These are phyloP conservation scores for Lumnitzera littorea DNA, from an alignment of 345 rosid genomes.

Conservation along the genomic window DNA sequence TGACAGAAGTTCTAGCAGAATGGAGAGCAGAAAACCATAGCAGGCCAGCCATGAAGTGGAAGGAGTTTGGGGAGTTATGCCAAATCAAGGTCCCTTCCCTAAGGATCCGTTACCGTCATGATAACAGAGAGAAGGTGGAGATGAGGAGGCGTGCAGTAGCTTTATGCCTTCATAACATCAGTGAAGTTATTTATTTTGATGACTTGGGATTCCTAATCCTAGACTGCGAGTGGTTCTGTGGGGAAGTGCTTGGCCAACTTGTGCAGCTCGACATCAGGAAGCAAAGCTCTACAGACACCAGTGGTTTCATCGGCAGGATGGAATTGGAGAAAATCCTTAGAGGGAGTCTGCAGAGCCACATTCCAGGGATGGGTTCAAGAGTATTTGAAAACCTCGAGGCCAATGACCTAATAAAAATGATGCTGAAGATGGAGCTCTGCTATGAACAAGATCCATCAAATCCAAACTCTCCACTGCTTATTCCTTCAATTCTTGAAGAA, in stretches of 20 bases:
- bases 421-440: slow-evolving; percentile 85
- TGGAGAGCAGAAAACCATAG: slow-evolving; percentile 76
- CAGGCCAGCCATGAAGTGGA: slow-evolving; percentile 89
- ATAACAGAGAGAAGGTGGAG: slow-evolving; percentile 58
- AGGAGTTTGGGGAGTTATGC: slow-evolving; percentile 74
- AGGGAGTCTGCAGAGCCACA: slow-evolving; percentile 69
- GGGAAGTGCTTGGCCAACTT: slow-evolving; percentile 78
- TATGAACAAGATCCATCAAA: slow-evolving; percentile 70
- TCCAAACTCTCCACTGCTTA: slow-evolving; percentile 58
- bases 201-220: slow-evolving; percentile 63
- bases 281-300: slow-evolving; percentile 45
- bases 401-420: slow-evolving; percentile 60
- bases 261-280: slow-evolving; percentile 55
- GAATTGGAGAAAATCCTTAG: slow-evolving; percentile 72
- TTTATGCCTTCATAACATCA: slow-evolving; percentile 83
- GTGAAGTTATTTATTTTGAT: slow-evolving; percentile 80
- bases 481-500: slow-evolving; percentile 93
- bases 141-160: slow-evolving; percentile 67
- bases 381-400: slow-evolving; percentile 72
- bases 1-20: slow-evolving; percentile 61
- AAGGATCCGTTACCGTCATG: slow-evolving; percentile 67
- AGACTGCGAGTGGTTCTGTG: slow-evolving; percentile 85
- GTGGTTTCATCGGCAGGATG: slow-evolving; percentile 59
- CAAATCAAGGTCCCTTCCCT: slow-evolving; percentile 72
- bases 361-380: slow-evolving; percentile 85